These are phyloP conservation scores for Candida sanyiensis DNA, from an alignment of 805 yeast genomes.

Conservation along the genomic window DNA sequence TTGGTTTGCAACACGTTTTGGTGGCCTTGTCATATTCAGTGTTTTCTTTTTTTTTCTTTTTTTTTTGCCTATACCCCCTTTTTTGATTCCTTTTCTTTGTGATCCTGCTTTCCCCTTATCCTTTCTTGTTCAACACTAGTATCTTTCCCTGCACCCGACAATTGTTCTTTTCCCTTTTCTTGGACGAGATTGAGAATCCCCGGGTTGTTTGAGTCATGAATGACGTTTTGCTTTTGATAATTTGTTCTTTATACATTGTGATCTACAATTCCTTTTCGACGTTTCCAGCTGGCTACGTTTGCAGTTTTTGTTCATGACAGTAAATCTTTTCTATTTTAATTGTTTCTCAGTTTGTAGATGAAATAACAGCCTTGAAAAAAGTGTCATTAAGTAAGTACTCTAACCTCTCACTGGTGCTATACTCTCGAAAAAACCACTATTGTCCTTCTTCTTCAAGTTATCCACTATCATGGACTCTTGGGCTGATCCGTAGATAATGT, in stretches of 20 bases:
- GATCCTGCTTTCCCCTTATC: neutral
- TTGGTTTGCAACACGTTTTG: neutral
- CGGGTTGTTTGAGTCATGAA: too few species aligned
- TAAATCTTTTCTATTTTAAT: too few species aligned
- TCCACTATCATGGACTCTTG: slow-evolving; percentile 9
- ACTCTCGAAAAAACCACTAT: neutral
- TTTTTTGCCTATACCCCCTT: neutral
- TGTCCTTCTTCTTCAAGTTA: slow-evolving; percentile 12
- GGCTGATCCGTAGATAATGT: slow-evolving; percentile 17
- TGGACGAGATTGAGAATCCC: too few species aligned
- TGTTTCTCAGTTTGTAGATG: too few species aligned
- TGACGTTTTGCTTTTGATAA: neutral
- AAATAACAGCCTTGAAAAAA: neutral
- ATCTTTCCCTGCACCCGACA: neutral
- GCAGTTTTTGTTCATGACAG: too few species aligned
- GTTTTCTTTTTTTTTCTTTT: neutral
- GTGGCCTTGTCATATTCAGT: neutral
- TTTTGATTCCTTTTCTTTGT: neutral
- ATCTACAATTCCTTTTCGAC: too few species aligned
- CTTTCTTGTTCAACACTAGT: neutral
- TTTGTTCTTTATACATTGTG: too few species aligned
- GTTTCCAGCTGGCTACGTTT: too few species aligned
- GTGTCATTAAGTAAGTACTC: slow-evolving; percentile 1
- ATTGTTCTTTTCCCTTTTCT: too few species aligned
- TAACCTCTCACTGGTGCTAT: slow-evolving; percentile 4